Evolutionary conservation across 345 rosid genomes (phyloP).

Genomic region (Rubroshorea leprosula): DNA sequence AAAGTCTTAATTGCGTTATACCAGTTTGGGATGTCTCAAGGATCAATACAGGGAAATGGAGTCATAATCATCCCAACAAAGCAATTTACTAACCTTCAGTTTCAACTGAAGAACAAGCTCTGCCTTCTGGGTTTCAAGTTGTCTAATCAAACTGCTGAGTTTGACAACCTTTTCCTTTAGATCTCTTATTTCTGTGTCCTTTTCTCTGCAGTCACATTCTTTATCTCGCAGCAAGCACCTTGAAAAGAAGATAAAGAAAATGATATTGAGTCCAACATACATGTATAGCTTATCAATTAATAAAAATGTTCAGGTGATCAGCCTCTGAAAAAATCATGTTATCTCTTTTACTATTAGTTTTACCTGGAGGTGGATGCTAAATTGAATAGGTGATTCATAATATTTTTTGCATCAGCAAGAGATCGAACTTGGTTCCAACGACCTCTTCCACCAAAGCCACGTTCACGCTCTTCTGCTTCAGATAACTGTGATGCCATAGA

Average conservation of each 20-base stretch:
- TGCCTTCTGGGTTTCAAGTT: slow-evolving; percentile 55
- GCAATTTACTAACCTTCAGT: slow-evolving; percentile 41
- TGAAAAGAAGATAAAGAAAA: slow-evolving; percentile 15
- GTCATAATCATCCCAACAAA: background rate
- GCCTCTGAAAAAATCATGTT: too few species aligned
- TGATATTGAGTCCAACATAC: background rate
- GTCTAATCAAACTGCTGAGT: slow-evolving; percentile 48
- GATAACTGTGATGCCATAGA: slow-evolving; percentile 97
- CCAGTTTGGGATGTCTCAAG: too few species aligned
- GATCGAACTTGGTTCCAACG: slow-evolving; percentile 97
- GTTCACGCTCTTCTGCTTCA: slow-evolving; percentile 97
- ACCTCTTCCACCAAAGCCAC: slow-evolving; percentile 80
- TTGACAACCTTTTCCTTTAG: slow-evolving; percentile 68
- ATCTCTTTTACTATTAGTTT: slow-evolving; percentile 4
- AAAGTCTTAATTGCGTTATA: too few species aligned
- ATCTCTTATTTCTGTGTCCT: slow-evolving; percentile 57
- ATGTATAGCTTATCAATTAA: background rate
- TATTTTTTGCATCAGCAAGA: slow-evolving; percentile 76
- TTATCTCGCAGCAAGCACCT: slow-evolving; percentile 81
- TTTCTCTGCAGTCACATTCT: slow-evolving; percentile 78
- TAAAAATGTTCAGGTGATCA: background rate
- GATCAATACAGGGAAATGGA: too few species aligned
- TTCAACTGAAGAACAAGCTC: slow-evolving; percentile 66
- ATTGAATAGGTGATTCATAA: slow-evolving; percentile 79
- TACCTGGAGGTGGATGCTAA: slow-evolving; percentile 89